Evolutionary conservation across 345 rosid species (phyloP).

Genomic region (Populus pruinosa): DNA sequence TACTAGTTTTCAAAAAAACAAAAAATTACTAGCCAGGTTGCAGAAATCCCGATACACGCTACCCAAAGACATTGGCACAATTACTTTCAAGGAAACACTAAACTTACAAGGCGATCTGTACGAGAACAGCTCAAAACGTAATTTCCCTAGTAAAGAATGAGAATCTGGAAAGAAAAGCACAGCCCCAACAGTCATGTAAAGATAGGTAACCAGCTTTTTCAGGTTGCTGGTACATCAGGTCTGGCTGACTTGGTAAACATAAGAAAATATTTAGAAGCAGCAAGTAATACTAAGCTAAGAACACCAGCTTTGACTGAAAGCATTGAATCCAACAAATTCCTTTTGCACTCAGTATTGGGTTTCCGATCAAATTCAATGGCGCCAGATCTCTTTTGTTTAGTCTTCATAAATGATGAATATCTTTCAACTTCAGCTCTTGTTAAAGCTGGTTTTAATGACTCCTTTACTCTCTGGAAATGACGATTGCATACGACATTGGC

Average conservation of each 20-base stretch:
- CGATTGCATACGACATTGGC: conserved; percentile 52
- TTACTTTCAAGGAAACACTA: neutral
- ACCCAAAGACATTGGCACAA: neutral
- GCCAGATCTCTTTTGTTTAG: neutral
- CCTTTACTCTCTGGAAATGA: conserved; percentile 65
- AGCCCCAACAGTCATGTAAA: neutral
- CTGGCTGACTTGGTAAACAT: conserved; percentile 11
- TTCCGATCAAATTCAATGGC: conserved; percentile 6
- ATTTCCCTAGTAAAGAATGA: neutral
- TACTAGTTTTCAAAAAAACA: too few species aligned
- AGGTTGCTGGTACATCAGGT: conserved; percentile 26
- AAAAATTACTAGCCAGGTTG: neutral
- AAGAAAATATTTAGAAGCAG: conserved; percentile 37
- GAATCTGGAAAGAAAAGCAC: neutral
- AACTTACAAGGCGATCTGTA: too few species aligned
- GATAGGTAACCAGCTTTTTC: neutral
- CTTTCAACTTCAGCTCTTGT: conserved; percentile 53
- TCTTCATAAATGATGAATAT: conserved; percentile 60
- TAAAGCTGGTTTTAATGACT: conserved; percentile 70
- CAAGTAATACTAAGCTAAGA: conserved; percentile 31
- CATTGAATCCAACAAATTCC: conserved; percentile 10
- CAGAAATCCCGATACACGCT: neutral
- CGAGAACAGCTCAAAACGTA: neutral
- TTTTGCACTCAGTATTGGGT: conserved; percentile 9
- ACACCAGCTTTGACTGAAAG: conserved; percentile 33